Evolutionary conservation across 2,329 filamentous ascomycete species (phyloP).

Genomic region (Chaetoscypha palmicola): DNA sequence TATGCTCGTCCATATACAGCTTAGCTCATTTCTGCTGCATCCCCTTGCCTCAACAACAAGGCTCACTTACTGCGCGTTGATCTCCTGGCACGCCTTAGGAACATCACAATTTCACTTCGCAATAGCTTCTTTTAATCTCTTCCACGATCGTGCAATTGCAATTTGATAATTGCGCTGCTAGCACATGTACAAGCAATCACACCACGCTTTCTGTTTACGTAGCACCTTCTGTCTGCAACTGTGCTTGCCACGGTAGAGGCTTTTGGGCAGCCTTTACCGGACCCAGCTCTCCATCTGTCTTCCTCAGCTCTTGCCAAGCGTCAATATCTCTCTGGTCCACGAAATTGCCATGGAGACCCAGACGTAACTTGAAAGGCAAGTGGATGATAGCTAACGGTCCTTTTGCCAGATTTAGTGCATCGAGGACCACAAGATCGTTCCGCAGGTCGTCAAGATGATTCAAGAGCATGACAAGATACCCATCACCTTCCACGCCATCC

Average conservation of each 20-base stretch:
- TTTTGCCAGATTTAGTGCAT: constrained; percentile 27
- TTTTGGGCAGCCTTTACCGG: constrained; percentile 33
- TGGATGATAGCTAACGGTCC: constrained; percentile 32
- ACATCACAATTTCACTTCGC: constrained; percentile 1
- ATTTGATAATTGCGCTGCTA: background rate
- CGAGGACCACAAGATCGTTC: constrained; percentile 33
- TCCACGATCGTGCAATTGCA: background rate
- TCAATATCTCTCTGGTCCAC: constrained; percentile 33
- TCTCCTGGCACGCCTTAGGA: no score
- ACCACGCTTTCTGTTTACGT: background rate
- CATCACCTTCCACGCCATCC: constrained; percentile 27
- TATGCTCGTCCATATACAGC: background rate
- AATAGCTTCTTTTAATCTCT: background rate
- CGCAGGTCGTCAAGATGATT: constrained; percentile 35
- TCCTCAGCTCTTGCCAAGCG: constrained; percentile 34
- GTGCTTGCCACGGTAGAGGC: constrained; percentile 34
- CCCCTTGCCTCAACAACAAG: no score
- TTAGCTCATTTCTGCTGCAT: no score
- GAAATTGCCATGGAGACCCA: constrained; percentile 33
- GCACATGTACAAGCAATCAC: no score
- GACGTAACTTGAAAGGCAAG: constrained; percentile 30
- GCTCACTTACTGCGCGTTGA: no score
- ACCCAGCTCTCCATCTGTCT: constrained; percentile 33
- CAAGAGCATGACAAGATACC: constrained; percentile 29
- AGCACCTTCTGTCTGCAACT: background rate